These are phyloP conservation scores for Cutaneotrichosporon arboriforme DNA, from an alignment of 1,284 basidiomycete species.

Conservation along the genomic window DNA sequence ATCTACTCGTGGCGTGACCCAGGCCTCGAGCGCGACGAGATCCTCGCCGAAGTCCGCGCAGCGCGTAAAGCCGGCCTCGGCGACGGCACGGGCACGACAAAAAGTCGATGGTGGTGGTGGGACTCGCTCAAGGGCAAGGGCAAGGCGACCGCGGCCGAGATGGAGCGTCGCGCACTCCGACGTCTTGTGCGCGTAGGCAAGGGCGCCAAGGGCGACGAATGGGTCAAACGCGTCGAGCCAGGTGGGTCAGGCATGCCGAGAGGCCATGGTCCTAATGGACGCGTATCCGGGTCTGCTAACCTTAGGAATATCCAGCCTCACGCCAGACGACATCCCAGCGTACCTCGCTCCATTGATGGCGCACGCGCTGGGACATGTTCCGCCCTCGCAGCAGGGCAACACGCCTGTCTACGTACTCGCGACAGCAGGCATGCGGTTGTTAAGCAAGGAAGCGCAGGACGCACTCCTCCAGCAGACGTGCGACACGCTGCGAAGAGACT, in stretches of 20 bases:
- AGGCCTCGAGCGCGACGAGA: constrained; percentile 51
- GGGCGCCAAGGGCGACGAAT: constrained; percentile 74
- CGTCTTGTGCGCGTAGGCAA: constrained; percentile 81
- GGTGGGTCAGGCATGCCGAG: constrained; percentile 55
- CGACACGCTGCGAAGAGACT: constrained; percentile 64
- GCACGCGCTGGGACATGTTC: constrained; percentile 77
- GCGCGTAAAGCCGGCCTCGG: constrained; percentile 13
- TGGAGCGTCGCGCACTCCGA: constrained; percentile 41
- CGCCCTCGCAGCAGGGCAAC: constrained; percentile 69
- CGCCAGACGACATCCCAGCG: constrained; percentile 60
- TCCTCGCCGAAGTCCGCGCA: constrained; percentile 35
- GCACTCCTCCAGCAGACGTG: constrained; percentile 72
- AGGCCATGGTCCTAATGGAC: too few species aligned
- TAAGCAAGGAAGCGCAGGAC: constrained; percentile 64
- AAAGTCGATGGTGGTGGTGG: constrained; percentile 36
- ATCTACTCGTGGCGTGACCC: constrained; percentile 96
- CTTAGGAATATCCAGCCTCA: constrained; percentile 77
- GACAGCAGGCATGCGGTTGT: constrained; percentile 93
- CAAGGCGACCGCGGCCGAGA: constrained; percentile 34
- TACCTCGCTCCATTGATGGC: constrained; percentile 78
- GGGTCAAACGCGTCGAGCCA: constrained; percentile 89
- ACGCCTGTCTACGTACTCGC: constrained; percentile 93
- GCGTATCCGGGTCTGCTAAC: background rate
- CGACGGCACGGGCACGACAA: constrained; percentile 1
- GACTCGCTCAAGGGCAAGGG: constrained; percentile 31